A percentile compares a stretch with the other conserved stretches of the same genome.
phyloP scores from a whole-genome alignment of 2,329 filamentous ascomycete species.

The Fusarium bulbicola region DNA sequence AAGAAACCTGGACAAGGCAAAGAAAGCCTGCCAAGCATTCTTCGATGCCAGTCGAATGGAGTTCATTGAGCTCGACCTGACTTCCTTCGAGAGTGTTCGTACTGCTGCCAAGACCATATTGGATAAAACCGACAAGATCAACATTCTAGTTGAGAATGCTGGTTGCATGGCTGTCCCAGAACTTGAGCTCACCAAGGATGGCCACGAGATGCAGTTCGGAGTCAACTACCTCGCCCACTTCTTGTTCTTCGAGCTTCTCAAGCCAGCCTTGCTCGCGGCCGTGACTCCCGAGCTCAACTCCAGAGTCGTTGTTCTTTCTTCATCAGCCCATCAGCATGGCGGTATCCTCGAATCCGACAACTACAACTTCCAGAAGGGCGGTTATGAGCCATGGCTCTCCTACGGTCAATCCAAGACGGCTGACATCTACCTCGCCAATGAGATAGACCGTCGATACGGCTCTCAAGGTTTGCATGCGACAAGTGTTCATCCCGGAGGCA shows the following conservation, averaged over 20 bases:
- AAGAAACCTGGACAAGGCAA: constrained; percentile 39
- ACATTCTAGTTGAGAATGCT: constrained; percentile 56
- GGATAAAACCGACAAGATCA: constrained; percentile 29
- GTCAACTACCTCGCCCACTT: constrained; percentile 57
- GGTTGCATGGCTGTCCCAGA: constrained; percentile 52
- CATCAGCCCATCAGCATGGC: constrained; percentile 29
- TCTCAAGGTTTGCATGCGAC: constrained; percentile 53
- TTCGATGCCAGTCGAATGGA: constrained; percentile 24
- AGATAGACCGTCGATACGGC: constrained; percentile 60
- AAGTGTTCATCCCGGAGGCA: constrained; percentile 57
- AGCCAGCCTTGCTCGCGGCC: constrained; percentile 48
- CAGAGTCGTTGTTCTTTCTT: constrained; percentile 50
- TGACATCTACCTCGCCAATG: constrained; percentile 60
- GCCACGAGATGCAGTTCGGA: constrained; percentile 54
- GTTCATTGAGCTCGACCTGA: constrained; percentile 41
- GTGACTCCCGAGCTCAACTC: constrained; percentile 33
- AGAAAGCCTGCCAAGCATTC: constrained; percentile 22
- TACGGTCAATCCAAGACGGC: constrained; percentile 62
- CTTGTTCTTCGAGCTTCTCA: constrained; percentile 53
- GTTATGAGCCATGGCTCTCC: constrained; percentile 44
- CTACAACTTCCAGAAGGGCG: constrained; percentile 37
- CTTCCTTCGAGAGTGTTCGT: constrained; percentile 40
- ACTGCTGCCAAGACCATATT: constrained; percentile 31
- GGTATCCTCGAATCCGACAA: constrained; percentile 20
- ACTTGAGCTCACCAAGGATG: constrained; percentile 48